A percentile compares a stretch with the other conserved stretches of the same genome.
phyloP scores from a whole-genome alignment of 129 eudicot species.

The Chrysanthemum makinoi region DNA sequence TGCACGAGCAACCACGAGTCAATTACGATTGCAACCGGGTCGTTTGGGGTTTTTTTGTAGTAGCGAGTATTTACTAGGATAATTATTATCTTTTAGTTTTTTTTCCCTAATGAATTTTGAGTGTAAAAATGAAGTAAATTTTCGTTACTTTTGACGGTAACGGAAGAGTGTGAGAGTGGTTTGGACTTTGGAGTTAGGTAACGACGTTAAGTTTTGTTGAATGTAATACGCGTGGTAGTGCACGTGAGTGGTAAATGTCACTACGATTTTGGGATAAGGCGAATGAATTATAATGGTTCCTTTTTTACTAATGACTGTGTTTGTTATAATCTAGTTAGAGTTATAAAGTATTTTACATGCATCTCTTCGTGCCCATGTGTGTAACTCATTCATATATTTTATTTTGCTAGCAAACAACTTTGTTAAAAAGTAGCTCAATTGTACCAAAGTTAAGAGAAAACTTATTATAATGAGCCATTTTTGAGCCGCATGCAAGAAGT shows the following conservation, averaged over 20 bases:
- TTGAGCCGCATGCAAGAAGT: too few species aligned
- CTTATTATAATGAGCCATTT: too few species aligned
- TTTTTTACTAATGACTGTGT: neutral
- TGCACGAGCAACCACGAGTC: too few species aligned
- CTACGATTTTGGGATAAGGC: slow-evolving; percentile 15
- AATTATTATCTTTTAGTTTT: too few species aligned
- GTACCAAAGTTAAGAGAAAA: too few species aligned
- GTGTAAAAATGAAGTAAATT: slow-evolving; percentile 10
- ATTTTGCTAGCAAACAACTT: too few species aligned
- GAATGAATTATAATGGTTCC: slow-evolving; percentile 7
- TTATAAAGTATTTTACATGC: neutral
- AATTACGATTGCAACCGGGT: slow-evolving; percentile 1
- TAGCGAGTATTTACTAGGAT: too few species aligned
- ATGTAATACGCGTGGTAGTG: slow-evolving; percentile 23
- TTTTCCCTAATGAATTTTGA: neutral
- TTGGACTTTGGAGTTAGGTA: neutral
- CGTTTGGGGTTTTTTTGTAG: slow-evolving; percentile 7
- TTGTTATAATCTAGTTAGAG: neutral
- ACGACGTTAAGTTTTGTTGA: slow-evolving; percentile 9
- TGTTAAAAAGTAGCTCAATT: too few species aligned
- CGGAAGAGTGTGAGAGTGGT: slow-evolving; percentile 17
- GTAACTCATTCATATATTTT: too few species aligned
- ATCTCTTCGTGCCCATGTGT: neutral
- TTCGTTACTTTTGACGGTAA: slow-evolving; percentile 27
- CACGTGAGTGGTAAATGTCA: slow-evolving; percentile 32